Evolutionary conservation across 495 filamentous ascomycete species (phyloP).

Genomic region (Aspergillus egyptiacus): DNA sequence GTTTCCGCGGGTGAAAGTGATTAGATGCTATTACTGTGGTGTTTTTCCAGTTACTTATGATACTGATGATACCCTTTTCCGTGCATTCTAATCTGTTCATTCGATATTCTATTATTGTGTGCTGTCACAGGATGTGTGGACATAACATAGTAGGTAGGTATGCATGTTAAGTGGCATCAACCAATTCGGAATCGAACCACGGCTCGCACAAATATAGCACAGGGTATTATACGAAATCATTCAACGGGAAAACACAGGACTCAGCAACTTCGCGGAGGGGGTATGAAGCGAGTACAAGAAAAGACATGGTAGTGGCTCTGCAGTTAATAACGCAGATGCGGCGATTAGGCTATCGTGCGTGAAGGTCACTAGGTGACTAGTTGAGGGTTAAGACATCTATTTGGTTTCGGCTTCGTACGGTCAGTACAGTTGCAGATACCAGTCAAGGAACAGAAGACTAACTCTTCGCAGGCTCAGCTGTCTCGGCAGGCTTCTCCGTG

Average conservation of each 20-base stretch:
- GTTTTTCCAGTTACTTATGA: background rate
- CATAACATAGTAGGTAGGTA: background rate
- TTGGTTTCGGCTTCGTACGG: conserved; percentile 2
- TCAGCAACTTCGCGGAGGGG: conserved; percentile 14
- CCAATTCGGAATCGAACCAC: background rate
- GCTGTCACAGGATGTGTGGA: background rate
- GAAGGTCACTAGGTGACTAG: background rate
- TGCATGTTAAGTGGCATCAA: background rate
- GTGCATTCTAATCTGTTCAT: conserved; percentile 1
- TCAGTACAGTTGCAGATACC: background rate
- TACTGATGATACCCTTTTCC: conserved; percentile 21
- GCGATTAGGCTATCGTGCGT: background rate
- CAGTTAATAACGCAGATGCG: conserved; percentile 2
- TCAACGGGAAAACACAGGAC: conserved; percentile 7
- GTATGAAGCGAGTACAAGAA: conserved; percentile 16
- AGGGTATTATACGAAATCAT: conserved; percentile 12
- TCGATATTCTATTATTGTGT: conserved; percentile 6
- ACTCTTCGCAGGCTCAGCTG: conserved; percentile 18
- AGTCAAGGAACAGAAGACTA: conserved; percentile 1
- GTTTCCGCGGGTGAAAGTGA: conserved; percentile 21
- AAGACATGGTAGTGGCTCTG: background rate
- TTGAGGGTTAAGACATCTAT: conserved; percentile 9
- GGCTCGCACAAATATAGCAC: conserved; percentile 6
- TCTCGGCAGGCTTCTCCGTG: background rate
- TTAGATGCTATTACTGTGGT: background rate